Evolutionary conservation across 306 rosid species (phyloP).

Genomic region (Trifolium repens): DNA sequence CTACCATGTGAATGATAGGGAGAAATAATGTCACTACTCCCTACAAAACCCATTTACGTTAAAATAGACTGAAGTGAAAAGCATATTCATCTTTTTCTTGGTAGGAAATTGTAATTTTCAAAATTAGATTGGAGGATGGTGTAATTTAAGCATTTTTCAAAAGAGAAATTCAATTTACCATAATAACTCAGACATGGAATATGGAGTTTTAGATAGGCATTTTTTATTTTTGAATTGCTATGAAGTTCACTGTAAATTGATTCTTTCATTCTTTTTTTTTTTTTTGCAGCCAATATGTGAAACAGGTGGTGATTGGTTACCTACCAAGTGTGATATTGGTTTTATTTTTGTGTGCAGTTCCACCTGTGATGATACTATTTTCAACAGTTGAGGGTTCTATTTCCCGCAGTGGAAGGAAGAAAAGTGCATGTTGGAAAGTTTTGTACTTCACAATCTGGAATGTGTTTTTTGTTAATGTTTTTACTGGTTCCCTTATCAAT

Average conservation of each 20-base stretch:
- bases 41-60: background rate
- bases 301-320: constrained; percentile 86
- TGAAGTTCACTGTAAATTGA: constrained; percentile 29
- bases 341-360: constrained; percentile 66
- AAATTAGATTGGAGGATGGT: background rate
- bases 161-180: background rate
- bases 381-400: constrained; percentile 81
- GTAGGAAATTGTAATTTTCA: background rate
- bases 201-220: constrained; percentile 13
- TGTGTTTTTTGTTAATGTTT: constrained; percentile 86
- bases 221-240: constrained; percentile 30
- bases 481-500: constrained; percentile 74
- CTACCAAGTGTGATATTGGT: constrained; percentile 91
- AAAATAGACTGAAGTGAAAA: background rate
- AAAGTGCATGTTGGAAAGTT: constrained; percentile 90
- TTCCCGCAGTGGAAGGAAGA: constrained; percentile 90
- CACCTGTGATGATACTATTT: constrained; percentile 82
- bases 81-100: background rate
- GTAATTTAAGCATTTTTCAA: background rate
- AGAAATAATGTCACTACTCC: background rate
- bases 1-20: background rate
- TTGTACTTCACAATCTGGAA: constrained; percentile 96
- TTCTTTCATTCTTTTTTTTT: background rate
- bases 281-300: constrained; percentile 60
- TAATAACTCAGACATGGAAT: constrained; percentile 10